A percentile compares a stretch with the other conserved stretches of the same genome.
Evolutionary conservation across 1,284 basidiomycete species (phyloP).

Genomic region (Taiwanofungus camphoratus): DNA sequence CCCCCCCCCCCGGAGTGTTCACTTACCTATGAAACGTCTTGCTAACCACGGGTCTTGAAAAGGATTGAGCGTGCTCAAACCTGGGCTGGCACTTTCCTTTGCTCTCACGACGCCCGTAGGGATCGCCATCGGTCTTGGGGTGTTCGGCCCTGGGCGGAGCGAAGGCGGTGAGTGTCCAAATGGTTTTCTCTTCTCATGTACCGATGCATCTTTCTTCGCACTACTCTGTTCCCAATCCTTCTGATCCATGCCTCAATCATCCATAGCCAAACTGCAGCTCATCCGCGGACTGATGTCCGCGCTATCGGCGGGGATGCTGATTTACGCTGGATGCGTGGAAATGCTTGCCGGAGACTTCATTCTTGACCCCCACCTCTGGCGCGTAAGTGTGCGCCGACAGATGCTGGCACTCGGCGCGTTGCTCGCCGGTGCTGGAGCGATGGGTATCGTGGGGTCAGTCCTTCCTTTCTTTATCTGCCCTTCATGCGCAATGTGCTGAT

Average conservation of each 20-base stretch:
- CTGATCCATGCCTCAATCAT: slow-evolving; percentile 1
- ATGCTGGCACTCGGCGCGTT: slow-evolving; percentile 50
- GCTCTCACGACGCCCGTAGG: slow-evolving; percentile 67
- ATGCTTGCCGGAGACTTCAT: slow-evolving; percentile 79
- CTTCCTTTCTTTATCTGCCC: too few species aligned
- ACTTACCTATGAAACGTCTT: too few species aligned
- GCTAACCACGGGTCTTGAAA: too few species aligned
- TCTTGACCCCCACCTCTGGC: slow-evolving; percentile 47
- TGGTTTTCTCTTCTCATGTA: background rate
- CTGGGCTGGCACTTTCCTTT: slow-evolving; percentile 55
- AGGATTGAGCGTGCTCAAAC: slow-evolving; percentile 35
- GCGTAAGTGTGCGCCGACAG: slow-evolving; percentile 38
- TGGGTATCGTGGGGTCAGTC: slow-evolving; percentile 46
- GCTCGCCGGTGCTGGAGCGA: slow-evolving; percentile 46
- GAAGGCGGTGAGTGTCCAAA: slow-evolving; percentile 27
- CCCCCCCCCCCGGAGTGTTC: too few species aligned
- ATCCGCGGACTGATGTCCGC: slow-evolving; percentile 69
- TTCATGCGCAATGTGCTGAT: too few species aligned
- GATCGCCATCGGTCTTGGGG: slow-evolving; percentile 50
- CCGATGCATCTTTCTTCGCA: background rate
- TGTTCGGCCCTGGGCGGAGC: slow-evolving; percentile 33
- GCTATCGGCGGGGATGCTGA: slow-evolving; percentile 73
- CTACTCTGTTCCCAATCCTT: background rate
- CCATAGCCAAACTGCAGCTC: slow-evolving; percentile 41
- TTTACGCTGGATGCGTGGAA: slow-evolving; percentile 73